phyloP scores from a whole-genome alignment of 495 filamentous ascomycete species.

The Echria macrotheca region DNA sequence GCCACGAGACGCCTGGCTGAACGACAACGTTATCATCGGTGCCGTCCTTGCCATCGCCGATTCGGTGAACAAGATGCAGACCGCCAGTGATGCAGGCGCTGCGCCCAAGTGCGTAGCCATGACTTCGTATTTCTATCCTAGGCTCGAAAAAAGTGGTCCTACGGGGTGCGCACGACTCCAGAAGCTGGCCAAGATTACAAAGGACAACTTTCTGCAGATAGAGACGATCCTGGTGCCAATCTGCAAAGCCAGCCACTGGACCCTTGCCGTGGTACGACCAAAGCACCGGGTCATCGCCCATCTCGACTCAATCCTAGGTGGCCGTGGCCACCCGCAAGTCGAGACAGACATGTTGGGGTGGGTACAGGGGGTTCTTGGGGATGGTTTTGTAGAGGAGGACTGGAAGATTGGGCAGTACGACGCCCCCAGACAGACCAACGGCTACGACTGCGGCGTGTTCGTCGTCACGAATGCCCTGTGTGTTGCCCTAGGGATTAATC shows the following conservation, averaged over 20 bases:
- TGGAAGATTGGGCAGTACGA: conserved; percentile 50
- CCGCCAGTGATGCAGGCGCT: too few relatives aligned
- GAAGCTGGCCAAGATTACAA: conserved; percentile 28
- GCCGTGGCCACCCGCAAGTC: conserved; percentile 16
- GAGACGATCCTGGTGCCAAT: conserved; percentile 46
- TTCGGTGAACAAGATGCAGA: conserved; percentile 50
- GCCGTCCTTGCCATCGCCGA: conserved; percentile 57
- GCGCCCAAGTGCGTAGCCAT: conserved; percentile 64
- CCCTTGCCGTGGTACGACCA: conserved; percentile 66
- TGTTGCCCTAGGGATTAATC: conserved; percentile 58
- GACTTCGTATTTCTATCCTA: conserved; percentile 65
- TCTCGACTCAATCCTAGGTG: conserved; percentile 60
- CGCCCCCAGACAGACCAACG: conserved; percentile 59
- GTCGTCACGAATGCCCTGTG: conserved; percentile 69
- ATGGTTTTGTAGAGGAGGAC: conserved; percentile 51
- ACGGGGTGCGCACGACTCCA: conserved; percentile 27
- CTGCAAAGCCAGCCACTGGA: conserved; percentile 49
- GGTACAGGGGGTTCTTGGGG: conserved; percentile 54
- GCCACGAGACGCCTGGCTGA: conserved; percentile 58
- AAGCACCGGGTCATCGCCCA: conserved; percentile 59
- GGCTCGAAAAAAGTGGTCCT: conserved; percentile 48
- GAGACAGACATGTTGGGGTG: conserved; percentile 36
- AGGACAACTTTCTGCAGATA: conserved; percentile 35
- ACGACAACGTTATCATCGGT: conserved; percentile 75
- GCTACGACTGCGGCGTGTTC: conserved; percentile 78